Evolutionary conservation across 1,284 basidiomycete genomes (phyloP), one percentile per base, ranked within the genome.

Genomic region (Tremellales sp.): DNA sequence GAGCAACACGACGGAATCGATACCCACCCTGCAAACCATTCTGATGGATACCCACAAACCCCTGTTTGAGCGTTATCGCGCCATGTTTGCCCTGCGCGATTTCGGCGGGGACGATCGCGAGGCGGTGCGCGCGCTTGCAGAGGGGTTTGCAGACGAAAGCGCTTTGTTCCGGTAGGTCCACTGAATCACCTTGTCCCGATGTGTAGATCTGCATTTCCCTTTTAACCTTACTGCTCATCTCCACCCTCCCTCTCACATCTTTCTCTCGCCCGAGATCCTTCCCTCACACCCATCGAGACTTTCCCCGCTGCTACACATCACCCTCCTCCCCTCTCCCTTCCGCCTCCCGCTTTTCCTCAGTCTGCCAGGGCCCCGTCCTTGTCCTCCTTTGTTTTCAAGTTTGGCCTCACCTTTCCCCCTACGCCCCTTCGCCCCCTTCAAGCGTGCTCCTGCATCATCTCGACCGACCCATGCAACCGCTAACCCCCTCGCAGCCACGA

Each of bases 11-110:
- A 19, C 47, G 12, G 51, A 65, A 29, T 58, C 66, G 25, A 65
- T 74, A 51, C 42, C 68, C 24, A 69, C 76, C n/a, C 81, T 97
- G 14, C 80, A 80, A 35, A 59, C 71, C 2, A 79, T 78, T 9
- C 77, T 97, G 0, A 78, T 94, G 24, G 79, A 95, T 66, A 78
- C 75, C 3, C 72, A 73, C 4, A 74, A 86, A 1, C 79, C 88
- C 0, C 80, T 99, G 0, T 99, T 98, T 63, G 84, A 92, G 58
- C 83, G 95, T 29, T 99, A 99, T 70, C 83, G 95, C 13, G 94
- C 95, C 34, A 98, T 99, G 95, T 98, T 99, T 68, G 87, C 89
- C 0, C 79, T 99, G 38, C 83, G 95, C 24, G 93, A 97, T 71
- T 86, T 90, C 40, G 88, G 88, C 24, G 84, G 85, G 0, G 48